Base-by-base conservation (phyloP, 2,329 filamentous ascomycete species). In the Colletotrichum tofieldiae region DNA sequence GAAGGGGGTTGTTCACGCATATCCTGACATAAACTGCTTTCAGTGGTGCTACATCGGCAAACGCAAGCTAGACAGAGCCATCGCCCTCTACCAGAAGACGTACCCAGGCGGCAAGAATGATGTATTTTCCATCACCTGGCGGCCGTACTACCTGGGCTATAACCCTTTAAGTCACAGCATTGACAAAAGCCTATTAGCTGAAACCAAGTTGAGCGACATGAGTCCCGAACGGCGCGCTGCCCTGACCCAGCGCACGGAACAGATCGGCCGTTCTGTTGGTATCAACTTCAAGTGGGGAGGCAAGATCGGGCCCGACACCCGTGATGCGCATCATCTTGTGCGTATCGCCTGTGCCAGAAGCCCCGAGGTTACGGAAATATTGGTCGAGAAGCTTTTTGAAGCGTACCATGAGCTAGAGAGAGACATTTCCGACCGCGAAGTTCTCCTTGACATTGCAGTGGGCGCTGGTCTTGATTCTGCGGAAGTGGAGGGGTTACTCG, bases 21-120 rank as follows among this genome's bases (percentile, higher is more conserved):
- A 1, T 14, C 9, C 16, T 43, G 16, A 58, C 5, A 26, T 47
- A 26, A 29, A 52, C 14, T 35, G 37, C 5, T 3, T 20, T 4
- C 2, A 80, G 74, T 80, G 81, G 82, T 84, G 83, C 76, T 84
- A 82, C 74, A 82, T 85, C 37, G 82, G 80, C 67, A 81, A 84
- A 35, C 79, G 79, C 35, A 79, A 77, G 35, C 78, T 85, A 1
- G 79, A 84, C 41, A 75, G 71, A 63, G 81, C 82, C 56, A 84
- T 85, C 41, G 52, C 74, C 0, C 76, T 85, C 0, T 84, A 82
- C 75, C 77, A 80, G 29, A 83, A 81, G 64, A 82, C 80, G 1
- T 84, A 84, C 65, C 82, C 83, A 0, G 79, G 78, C 9, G 83
- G 79, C 5, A 78, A 77, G 16, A 66, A 77, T 6, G 82, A 84